A percentile compares a stretch with the other conserved stretches of the same genome.
Conservation (phyloP, 116 monocot species). For the Cymodocea nodosa region DNA sequence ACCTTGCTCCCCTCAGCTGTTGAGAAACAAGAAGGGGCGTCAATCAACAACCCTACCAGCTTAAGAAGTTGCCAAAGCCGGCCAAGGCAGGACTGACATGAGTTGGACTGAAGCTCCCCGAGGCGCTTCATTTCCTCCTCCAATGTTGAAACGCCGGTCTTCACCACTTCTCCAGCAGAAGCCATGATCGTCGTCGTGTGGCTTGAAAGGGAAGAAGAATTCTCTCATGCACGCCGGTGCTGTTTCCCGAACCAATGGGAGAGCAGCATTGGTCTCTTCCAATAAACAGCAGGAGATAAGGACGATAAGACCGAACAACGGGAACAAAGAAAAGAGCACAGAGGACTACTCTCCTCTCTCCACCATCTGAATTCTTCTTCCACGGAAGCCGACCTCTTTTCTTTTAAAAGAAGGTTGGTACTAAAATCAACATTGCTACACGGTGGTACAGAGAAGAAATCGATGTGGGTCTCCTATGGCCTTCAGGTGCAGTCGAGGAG, state of each 20-base stretch:
- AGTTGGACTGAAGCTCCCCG: conserved; percentile 5
- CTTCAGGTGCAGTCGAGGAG: no score
- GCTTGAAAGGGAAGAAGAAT: no score
- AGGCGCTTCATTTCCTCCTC: conserved; percentile 16
- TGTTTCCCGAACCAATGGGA: neutral
- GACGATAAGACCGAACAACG: neutral
- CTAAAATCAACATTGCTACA: no score
- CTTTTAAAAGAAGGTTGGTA: neutral
- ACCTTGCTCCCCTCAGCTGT: conserved; percentile 51
- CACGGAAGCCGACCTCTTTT: neutral
- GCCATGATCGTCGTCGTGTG: no score
- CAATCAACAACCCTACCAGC: neutral
- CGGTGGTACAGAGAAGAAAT: neutral
- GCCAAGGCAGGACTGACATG: no score
- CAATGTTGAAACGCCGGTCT: conserved; percentile 1
- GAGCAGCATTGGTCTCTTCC: neutral
- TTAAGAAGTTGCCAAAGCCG: no score
- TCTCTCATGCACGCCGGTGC: no score
- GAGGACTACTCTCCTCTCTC: neutral
- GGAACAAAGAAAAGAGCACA: neutral
- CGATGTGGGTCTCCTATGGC: neutral
- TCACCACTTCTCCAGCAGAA: neutral
- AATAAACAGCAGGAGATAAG: neutral
- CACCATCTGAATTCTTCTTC: neutral
- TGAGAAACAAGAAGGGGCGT: neutral